Evolutionary conservation across 2,329 filamentous ascomycete species (phyloP).

Genomic region (Aaosphaeria arxii): DNA sequence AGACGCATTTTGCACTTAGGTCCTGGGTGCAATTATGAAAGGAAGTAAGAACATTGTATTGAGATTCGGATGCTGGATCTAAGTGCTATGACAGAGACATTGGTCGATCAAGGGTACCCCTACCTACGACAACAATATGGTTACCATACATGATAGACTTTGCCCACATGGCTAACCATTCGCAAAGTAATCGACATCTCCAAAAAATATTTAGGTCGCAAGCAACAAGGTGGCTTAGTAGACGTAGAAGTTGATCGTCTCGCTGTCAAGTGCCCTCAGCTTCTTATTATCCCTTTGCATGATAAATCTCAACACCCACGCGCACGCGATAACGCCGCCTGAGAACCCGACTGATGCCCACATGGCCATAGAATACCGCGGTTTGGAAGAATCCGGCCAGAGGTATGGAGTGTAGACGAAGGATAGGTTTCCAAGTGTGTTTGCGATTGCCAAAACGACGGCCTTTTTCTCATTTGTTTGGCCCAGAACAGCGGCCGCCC

Average conservation of each 20-base stretch:
- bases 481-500: constrained; percentile 36
- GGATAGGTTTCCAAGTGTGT: constrained; percentile 38
- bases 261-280: constrained; percentile 2
- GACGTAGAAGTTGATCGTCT: constrained; percentile 5
- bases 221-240: not conserved
- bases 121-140: no score
- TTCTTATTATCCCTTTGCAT: constrained; percentile 18
- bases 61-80: no score
- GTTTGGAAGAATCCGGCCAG: constrained; percentile 17
- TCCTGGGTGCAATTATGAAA: no score
- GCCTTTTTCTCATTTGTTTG: constrained; percentile 43
- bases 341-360: constrained; percentile 16
- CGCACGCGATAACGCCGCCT: constrained; percentile 10
- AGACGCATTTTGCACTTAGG: no score
- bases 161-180: no score
- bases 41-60: no score
- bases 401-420: constrained; percentile 35
- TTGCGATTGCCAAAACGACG: constrained; percentile 39
- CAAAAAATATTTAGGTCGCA: no score
- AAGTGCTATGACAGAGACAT: no score
- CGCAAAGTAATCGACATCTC: no score
- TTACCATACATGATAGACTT: no score
- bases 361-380: constrained; percentile 16
- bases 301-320: constrained; percentile 14
- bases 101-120: no score